Evolutionary conservation across 129 eudicot species (phyloP).

Genomic region (Erigeron canadensis): DNA sequence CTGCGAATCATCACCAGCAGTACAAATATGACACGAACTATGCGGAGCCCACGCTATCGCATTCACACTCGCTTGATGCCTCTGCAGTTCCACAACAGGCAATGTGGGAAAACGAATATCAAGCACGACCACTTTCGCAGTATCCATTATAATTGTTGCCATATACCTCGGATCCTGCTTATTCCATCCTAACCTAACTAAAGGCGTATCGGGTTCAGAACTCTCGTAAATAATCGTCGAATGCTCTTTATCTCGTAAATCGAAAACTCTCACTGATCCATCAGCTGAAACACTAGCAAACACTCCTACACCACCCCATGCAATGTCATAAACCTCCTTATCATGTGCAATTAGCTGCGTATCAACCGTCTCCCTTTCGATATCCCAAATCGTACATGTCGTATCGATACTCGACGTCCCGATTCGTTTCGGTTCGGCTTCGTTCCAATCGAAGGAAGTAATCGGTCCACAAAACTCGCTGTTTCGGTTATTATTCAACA

Average conservation of each 20-base stretch:
- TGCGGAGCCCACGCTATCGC: slow-evolving; percentile 97
- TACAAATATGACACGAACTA: slow-evolving; percentile 91
- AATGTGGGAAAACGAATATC: slow-evolving; percentile 85
- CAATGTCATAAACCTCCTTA: slow-evolving; percentile 93
- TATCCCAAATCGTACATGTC: slow-evolving; percentile 93
- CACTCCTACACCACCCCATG: slow-evolving; percentile 98
- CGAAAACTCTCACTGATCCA: slow-evolving; percentile 87
- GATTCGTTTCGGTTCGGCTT: slow-evolving; percentile 81
- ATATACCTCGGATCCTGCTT: slow-evolving; percentile 95
- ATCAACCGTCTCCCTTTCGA: slow-evolving; percentile 80
- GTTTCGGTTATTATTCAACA: slow-evolving; percentile 67
- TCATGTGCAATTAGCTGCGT: slow-evolving; percentile 94
- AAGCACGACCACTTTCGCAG: slow-evolving; percentile 87
- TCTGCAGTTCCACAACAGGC: slow-evolving; percentile 88
- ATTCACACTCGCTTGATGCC: slow-evolving; percentile 89
- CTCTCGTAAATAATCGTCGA: slow-evolving; percentile 88
- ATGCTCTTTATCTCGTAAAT: slow-evolving; percentile 89
- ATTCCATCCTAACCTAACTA: slow-evolving; percentile 90
- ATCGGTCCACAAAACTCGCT: slow-evolving; percentile 90
- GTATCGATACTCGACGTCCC: slow-evolving; percentile 90
- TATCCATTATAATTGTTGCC: slow-evolving; percentile 97
- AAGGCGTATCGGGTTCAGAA: slow-evolving; percentile 86
- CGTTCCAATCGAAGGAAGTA: slow-evolving; percentile 95
- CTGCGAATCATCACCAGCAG: slow-evolving; percentile 94
- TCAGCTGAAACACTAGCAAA: slow-evolving; percentile 96